Base-by-base conservation (phyloP, 495 filamentous ascomycete genomes). In the Geopyxis carbonaria region DNA sequence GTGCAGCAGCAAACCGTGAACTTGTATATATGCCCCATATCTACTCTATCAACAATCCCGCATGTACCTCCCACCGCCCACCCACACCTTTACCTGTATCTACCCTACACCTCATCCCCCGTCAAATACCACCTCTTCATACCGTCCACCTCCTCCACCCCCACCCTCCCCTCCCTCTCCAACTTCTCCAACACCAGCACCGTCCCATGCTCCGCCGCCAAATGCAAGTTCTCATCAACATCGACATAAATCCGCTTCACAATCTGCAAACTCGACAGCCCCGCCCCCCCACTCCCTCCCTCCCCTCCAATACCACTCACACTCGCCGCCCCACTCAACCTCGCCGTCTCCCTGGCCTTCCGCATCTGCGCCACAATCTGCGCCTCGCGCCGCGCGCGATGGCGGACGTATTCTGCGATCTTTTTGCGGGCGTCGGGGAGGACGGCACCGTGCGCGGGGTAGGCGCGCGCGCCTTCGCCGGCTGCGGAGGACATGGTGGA, bases 391-490 rank as follows among this genome's bases (percentile, higher is more conserved):
- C 74, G 61, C 55, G 73, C 63, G 14, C 87, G 65, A 59, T 97
- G 89, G 44, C 61, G 55, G 33, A 93, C 80, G 52, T 94, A 97
- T 58, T 92, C 82, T 9, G 56, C 40, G 23, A 93, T 72, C 48
- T 70, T 84, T 13, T 53, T 58, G 27, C 56, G 63, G 0, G 73
- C 76, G 33, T 81, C 71, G 28, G 71, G 65, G 9, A 95, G 58
- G 9, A 87, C 73, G 10, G 69, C 64, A 1, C 89, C 89, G 52
- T 97, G 89, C 1, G 78, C 89, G 0, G 89, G 89, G 54, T 93
- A 95, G 3, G 72, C 84, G n/a, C 72, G 65, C 1, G 79, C 79
- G 3, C 42, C 21, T 4, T 42, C 24, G 11, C 11, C 46, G 41
- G 79, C 78, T 14, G 72, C 58, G 13, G 57, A 50, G 32, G 65